These are phyloP conservation scores for Rhizophora mangle DNA, from an alignment of 345 rosid species.

Conservation along the genomic window DNA sequence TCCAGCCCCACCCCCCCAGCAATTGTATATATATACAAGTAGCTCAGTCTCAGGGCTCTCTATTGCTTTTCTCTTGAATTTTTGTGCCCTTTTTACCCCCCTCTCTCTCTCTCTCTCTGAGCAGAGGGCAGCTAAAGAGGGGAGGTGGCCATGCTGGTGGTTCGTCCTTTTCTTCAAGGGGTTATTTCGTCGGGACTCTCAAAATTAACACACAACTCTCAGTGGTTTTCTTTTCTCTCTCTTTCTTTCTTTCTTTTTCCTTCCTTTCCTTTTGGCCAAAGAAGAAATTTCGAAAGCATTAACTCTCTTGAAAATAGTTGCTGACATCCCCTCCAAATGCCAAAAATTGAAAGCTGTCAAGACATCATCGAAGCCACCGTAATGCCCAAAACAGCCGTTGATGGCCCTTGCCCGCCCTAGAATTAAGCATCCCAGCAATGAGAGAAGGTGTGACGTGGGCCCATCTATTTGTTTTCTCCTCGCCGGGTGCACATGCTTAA, in stretches of 20 bases:
- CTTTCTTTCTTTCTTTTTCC: not conserved
- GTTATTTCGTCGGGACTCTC: not conserved
- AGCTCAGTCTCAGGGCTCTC: not conserved
- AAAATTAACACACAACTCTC: not conserved
- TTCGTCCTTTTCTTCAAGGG: slow-evolving; percentile 31
- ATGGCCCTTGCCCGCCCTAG: slow-evolving; percentile 1
- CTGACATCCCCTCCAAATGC: slow-evolving; percentile 35
- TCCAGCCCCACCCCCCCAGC: not conserved
- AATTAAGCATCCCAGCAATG: not conserved
- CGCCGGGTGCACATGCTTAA: not conserved
- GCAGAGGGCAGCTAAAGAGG: slow-evolving; percentile 24
- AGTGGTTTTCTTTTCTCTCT: not conserved
- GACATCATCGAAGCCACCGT: slow-evolving; percentile 24
- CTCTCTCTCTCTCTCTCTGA: not conserved
- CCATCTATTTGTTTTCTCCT: not conserved
- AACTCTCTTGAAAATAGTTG: slow-evolving; percentile 4
- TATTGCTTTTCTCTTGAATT: not conserved
- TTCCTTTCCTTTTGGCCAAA: not conserved
- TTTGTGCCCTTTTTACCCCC: not conserved
- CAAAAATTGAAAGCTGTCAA: slow-evolving; percentile 34
- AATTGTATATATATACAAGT: not conserved
- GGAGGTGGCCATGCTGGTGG: slow-evolving; percentile 28
- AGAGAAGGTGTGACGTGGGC: not conserved
- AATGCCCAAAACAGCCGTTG: slow-evolving; percentile 17
- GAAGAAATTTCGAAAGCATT: not conserved